Base-by-base conservation (phyloP, 306 rosid genomes). In the barrel medic (Medicago truncatula) region DNA sequence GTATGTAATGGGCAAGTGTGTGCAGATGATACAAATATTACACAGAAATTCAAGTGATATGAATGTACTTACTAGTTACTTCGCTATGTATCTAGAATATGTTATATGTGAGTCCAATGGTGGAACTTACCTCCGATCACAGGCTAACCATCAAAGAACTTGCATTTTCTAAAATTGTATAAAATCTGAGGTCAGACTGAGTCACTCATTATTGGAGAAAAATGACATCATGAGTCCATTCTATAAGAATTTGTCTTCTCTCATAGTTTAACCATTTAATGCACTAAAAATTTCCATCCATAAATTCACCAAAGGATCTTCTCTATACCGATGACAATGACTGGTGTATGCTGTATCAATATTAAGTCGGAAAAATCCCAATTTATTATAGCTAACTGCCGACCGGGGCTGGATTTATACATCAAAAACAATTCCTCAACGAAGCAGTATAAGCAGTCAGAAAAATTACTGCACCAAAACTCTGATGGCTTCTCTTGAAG, bases 111-210 rank as follows among this genome's bases (percentile, higher is more conserved):
- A 54, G 10, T 7, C 36, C 66, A 38, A 13, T 3, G 12, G 13
- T 15, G 18, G 21, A 41, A 21, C 20, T 53, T 40, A 43, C 3
- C 23, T 60, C 47, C 47, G 16, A 60, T 16, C 58, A 61, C 11
- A 74, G 21, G 70, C 13, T 28, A 34, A 31, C 49, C 49, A 47
- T 15, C 49, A 40, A 74, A 67, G 41, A 16, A 65, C 73, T 52
- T 36, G 57, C 13, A 8, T 69, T 70, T 39, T 23, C 13, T 59
- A 28, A 31, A 38, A 28, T 58, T n/a, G 17, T 12, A 46, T 23
- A 17, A 53, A 56, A 73, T 17, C 39, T 13, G 46, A 64, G 31
- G 67, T 28, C 70, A 79, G 36, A 0, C 8, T 9, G 56, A 63
- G 65, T 25, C 36, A 31, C 67, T 43, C 16, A 67, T 63, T 41